Evolutionary conservation across 2,329 filamentous ascomycete genomes (phyloP).

Genomic region (Dothistroma pini): DNA sequence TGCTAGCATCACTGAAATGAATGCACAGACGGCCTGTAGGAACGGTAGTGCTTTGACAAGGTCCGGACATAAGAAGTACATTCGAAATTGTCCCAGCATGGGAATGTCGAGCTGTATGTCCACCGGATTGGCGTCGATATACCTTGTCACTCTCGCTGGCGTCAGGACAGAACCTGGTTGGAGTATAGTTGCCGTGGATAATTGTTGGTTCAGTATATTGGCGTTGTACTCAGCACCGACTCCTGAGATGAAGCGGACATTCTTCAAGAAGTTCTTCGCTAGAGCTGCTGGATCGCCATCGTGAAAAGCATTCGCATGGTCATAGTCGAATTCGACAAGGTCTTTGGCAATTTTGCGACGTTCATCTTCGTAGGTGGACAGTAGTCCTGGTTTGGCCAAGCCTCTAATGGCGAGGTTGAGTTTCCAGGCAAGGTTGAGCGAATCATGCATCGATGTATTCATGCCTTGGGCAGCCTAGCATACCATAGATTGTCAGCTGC

Average conservation of each 20-base stretch:
- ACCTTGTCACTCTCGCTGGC: slow-evolving; percentile 68
- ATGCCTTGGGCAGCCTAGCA: slow-evolving; percentile 40
- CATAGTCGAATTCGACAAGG: slow-evolving; percentile 45
- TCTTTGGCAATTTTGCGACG: slow-evolving; percentile 44
- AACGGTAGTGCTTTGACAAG: slow-evolving; percentile 56
- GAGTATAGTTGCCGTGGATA: neutral
- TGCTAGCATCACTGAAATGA: slow-evolving; percentile 54
- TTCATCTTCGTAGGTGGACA: slow-evolving; percentile 42
- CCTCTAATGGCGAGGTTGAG: slow-evolving; percentile 40
- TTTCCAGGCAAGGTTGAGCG: slow-evolving; percentile 46
- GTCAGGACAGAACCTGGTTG: slow-evolving; percentile 49
- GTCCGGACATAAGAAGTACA: slow-evolving; percentile 67
- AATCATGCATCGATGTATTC: slow-evolving; percentile 46
- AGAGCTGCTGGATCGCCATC: slow-evolving; percentile 61
- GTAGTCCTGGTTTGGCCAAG: slow-evolving; percentile 37
- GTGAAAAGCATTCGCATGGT: slow-evolving; percentile 52
- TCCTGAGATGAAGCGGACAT: slow-evolving; percentile 70
- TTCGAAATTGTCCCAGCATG: slow-evolving; percentile 70
- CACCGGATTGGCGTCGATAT: slow-evolving; percentile 73
- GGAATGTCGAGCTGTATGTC: slow-evolving; percentile 76
- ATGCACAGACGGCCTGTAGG: slow-evolving; percentile 56
- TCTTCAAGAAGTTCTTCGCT: slow-evolving; percentile 65
- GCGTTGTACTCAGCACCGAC: slow-evolving; percentile 61
- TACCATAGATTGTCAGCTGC: neutral
- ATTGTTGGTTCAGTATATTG: neutral